These are phyloP conservation scores for Podochytrium sp. DNA, from an alignment of 192 early-diverging fungal species.

Conservation along the genomic window DNA sequence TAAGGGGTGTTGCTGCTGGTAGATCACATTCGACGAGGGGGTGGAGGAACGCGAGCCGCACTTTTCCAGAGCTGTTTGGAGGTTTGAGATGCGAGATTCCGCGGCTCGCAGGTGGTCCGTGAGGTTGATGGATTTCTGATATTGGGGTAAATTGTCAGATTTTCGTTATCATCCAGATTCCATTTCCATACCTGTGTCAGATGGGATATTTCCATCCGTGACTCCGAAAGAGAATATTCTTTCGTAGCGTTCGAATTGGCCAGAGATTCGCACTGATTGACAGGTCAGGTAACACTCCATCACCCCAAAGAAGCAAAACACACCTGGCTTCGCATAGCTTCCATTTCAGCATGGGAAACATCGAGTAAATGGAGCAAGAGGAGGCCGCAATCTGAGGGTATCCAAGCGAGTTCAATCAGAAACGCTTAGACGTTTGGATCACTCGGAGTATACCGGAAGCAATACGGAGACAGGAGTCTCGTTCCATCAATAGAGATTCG, in stretches of 20 bases:
- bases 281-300: too few relatives aligned
- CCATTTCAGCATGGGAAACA: constrained; percentile 21
- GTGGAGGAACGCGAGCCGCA: background rate
- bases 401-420: too few relatives aligned
- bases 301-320: background rate
- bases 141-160: background rate
- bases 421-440: background rate
- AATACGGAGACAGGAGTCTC: constrained; percentile 15
- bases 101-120: background rate
- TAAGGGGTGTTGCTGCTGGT: background rate
- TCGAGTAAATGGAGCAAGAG: constrained; percentile 16
- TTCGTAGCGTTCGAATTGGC: background rate
- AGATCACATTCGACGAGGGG: background rate
- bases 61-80: constrained; percentile 1
- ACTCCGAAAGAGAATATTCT: constrained; percentile 9
- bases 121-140: background rate
- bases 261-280: constrained; percentile 14
- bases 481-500: constrained; percentile 5
- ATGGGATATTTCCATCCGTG: constrained; percentile 3
- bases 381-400: constrained; percentile 9
- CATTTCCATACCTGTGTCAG: constrained; percentile 4
- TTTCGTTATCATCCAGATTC: background rate
- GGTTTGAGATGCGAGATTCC: background rate
- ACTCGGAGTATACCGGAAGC: constrained; percentile 8
- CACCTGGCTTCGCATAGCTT: constrained; percentile 13